Evolutionary conservation across 345 rosid species (phyloP).

Genomic region (Sisymbrium irio): DNA sequence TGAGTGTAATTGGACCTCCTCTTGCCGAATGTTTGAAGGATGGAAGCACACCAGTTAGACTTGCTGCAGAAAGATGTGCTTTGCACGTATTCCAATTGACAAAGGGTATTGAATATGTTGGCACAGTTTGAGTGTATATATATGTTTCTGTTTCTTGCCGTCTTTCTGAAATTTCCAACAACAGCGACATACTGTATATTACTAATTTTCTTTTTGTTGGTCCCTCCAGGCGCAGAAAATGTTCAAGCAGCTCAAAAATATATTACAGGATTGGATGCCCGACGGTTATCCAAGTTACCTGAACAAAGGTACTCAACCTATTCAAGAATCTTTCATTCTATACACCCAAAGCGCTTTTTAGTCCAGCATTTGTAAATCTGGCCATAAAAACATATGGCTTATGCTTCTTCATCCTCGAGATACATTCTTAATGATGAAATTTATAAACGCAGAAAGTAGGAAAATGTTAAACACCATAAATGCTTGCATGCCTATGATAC

Average conservation of each 20-base stretch:
- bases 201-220: constrained; percentile 2
- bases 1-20: constrained; percentile 66
- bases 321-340: no score
- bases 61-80: constrained; percentile 89
- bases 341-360: no score
- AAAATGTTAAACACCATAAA: neutral
- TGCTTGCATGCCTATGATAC: neutral
- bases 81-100: constrained; percentile 74
- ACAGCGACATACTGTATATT: neutral
- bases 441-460: neutral
- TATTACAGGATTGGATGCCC: constrained; percentile 96
- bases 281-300: constrained; percentile 70
- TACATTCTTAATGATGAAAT: neutral
- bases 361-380: neutral
- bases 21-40: constrained; percentile 86
- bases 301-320: constrained; percentile 62
- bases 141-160: neutral
- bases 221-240: constrained; percentile 59
- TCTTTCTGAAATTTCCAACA: neutral
- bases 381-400: neutral
- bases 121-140: neutral
- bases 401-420: neutral
- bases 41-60: constrained; percentile 74
- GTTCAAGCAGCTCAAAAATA: constrained; percentile 86
- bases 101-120: constrained; percentile 53